These are phyloP conservation scores for Senna tora DNA, from an alignment of 306 rosid species.

Conservation along the genomic window DNA sequence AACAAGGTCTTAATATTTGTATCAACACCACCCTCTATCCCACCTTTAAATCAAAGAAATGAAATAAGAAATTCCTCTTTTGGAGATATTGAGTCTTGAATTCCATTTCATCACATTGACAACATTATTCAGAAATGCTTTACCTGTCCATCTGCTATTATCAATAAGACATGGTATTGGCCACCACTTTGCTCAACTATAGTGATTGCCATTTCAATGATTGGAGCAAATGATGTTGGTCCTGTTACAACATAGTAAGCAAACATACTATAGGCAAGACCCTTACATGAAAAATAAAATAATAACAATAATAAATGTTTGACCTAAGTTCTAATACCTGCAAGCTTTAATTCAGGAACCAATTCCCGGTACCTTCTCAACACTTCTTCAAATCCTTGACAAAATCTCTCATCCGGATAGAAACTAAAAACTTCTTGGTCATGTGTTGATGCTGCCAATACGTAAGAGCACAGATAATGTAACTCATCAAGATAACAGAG, in stretches of 20 bases:
- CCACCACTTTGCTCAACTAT: constrained; percentile 94
- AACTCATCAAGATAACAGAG: constrained; percentile 20
- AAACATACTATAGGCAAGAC: constrained; percentile 33
- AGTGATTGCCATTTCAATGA: constrained; percentile 92
- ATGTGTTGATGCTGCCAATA: constrained; percentile 82
- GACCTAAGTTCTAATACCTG: constrained; percentile 58
- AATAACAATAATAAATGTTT: not conserved
- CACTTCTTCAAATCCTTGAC: constrained; percentile 98
- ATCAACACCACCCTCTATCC: constrained; percentile 17
- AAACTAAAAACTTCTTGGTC: constrained; percentile 97
- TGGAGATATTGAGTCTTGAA: constrained; percentile 7
- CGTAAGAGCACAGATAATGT: constrained; percentile 34
- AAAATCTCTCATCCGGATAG: constrained; percentile 71
- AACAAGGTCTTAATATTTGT: constrained; percentile 8
- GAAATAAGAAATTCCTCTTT: not conserved
- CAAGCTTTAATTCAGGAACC: constrained; percentile 83
- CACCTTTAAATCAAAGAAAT: not conserved
- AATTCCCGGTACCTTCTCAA: constrained; percentile 72
- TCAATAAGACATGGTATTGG: constrained; percentile 90
- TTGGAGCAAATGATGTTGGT: constrained; percentile 94
- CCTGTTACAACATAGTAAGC: constrained; percentile 51
- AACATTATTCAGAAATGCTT: constrained; percentile 17
- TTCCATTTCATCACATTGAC: not conserved
- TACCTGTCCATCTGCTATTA: constrained; percentile 98
- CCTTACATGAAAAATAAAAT: not conserved